These are phyloP conservation scores for Exophiala xenobiotica DNA, from an alignment of 2,329 filamentous ascomycete genomes.

Conservation along the genomic window DNA sequence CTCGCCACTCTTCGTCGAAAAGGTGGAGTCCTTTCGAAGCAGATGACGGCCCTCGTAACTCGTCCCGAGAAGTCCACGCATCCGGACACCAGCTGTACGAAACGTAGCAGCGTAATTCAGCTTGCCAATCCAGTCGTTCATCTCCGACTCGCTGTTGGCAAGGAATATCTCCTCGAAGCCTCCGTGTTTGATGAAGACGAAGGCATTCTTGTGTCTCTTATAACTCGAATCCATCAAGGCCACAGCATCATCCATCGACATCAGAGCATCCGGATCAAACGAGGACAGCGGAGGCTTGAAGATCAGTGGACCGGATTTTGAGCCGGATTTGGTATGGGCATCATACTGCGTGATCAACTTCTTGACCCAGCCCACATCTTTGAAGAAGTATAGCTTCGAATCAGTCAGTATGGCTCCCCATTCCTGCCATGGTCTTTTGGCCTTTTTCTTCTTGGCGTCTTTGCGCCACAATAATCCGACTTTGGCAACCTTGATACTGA, in stretches of 20 bases:
- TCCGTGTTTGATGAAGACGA: slow-evolving; percentile 83
- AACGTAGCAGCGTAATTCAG: slow-evolving; percentile 96
- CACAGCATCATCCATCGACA: slow-evolving; percentile 91
- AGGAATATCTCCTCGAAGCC: slow-evolving; percentile 87
- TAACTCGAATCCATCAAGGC: slow-evolving; percentile 83
- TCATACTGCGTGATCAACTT: slow-evolving; percentile 86
- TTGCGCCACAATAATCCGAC: slow-evolving; percentile 95
- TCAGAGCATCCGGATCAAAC: slow-evolving; percentile 90
- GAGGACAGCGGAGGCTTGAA: slow-evolving; percentile 88
- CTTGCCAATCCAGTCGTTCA: slow-evolving; percentile 96
- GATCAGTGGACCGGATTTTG: slow-evolving; percentile 72
- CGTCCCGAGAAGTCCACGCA: slow-evolving; percentile 80
- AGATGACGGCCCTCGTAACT: slow-evolving; percentile 78
- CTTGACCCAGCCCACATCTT: slow-evolving; percentile 90
- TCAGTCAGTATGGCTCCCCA: slow-evolving; percentile 96
- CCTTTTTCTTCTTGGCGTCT: slow-evolving; percentile 88
- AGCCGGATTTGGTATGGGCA: slow-evolving; percentile 72
- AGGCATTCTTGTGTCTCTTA: slow-evolving; percentile 91
- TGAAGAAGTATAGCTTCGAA: slow-evolving; percentile 96
- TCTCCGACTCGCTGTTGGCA: slow-evolving; percentile 83
- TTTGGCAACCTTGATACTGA: slow-evolving; percentile 97
- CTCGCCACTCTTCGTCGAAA: slow-evolving; percentile 60
- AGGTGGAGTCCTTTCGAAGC: slow-evolving; percentile 63
- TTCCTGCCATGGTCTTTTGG: slow-evolving; percentile 95
- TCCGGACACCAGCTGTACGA: slow-evolving; percentile 83